Evolutionary conservation across 2,329 filamentous ascomycete species (phyloP), one percentile per base, ranked within the genome.

Genomic region (Talaromyces pinophilus): DNA sequence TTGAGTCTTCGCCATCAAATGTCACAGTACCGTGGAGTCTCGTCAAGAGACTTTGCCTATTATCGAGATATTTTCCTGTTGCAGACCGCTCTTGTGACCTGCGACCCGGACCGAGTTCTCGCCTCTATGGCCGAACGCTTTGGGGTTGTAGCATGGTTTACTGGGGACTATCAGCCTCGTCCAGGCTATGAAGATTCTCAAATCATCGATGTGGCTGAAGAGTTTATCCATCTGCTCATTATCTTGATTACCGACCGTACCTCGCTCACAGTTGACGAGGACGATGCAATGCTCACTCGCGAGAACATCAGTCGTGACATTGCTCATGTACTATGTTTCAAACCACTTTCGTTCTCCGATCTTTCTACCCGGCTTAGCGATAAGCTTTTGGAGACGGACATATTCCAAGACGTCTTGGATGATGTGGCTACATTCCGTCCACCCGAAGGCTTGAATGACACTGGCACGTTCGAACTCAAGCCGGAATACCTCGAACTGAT

Each of bases 1-100:
- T 92, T 99, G 74, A 98, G 94, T 72, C 85, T 99, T 62, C 88
- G 94, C 46, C 95, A 99, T 76, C 95, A 99, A 78, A 95, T 96
- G 76, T 91, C 91, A 62, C 95, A 93, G 19, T 99, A 99, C 76
- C 89, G 93, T 17, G 93, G 92, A 48, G 92, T 97, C 15, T 88
- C 88, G 11, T 92, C 96, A 73, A 86, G 95, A 70, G 95, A 99
- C 77, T 91, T 97, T 22, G 93, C 92, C 1, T 94, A 97, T 73
- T 94, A 97, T 72, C 88, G 95, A 67, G 96, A 99, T 75, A 91
- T 99, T 54, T 96, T 98, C 77, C 86, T 99, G 60, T 81, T 99
- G 15, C 95, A 99, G 76, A 93, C 92, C 13, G 93, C 93, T 3
- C 83, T 98, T 75, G 92, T 97, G 1, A 85, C 95, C 1, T 96